Evolutionary conservation across 495 filamentous ascomycete genomes (phyloP).

Genomic region (Viridothelium virens): DNA sequence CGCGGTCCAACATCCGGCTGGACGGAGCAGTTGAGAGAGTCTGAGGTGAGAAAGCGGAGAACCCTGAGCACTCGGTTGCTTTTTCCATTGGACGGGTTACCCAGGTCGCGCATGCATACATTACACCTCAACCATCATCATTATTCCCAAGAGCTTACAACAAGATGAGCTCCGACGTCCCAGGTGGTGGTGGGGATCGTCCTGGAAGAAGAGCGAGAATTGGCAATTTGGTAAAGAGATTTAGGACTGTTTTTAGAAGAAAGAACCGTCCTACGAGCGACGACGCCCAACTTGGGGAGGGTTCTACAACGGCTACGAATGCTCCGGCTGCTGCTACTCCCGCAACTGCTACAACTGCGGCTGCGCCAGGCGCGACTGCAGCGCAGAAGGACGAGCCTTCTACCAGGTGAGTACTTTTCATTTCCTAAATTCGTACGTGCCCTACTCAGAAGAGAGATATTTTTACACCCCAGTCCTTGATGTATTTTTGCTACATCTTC

Average conservation of each 20-base stretch:
- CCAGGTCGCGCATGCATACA: background rate
- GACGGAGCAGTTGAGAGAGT: background rate
- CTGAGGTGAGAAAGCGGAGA: background rate
- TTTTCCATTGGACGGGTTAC: background rate
- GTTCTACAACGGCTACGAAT: conserved; percentile 24
- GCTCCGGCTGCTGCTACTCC: conserved; percentile 27
- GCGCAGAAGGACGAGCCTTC: background rate
- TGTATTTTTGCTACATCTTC: background rate
- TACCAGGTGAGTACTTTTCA: background rate
- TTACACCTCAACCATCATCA: background rate
- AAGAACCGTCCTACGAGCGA: conserved; percentile 39
- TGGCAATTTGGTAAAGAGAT: conserved; percentile 50
- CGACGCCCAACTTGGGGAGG: conserved; percentile 19
- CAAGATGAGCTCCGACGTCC: background rate
- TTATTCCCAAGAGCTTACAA: too few relatives aligned
- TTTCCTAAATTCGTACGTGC: background rate
- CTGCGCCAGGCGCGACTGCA: conserved; percentile 29
- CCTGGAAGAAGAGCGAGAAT: background rate
- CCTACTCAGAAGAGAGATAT: background rate
- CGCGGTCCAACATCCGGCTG: background rate
- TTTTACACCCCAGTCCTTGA: conserved; percentile 23
- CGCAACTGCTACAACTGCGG: conserved; percentile 7
- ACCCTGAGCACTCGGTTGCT: background rate
- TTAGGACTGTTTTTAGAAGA: conserved; percentile 56
- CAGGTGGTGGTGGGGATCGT: background rate